phyloP scores from a whole-genome alignment of 345 rosid species.

The Rubroshorea leprosula region DNA sequence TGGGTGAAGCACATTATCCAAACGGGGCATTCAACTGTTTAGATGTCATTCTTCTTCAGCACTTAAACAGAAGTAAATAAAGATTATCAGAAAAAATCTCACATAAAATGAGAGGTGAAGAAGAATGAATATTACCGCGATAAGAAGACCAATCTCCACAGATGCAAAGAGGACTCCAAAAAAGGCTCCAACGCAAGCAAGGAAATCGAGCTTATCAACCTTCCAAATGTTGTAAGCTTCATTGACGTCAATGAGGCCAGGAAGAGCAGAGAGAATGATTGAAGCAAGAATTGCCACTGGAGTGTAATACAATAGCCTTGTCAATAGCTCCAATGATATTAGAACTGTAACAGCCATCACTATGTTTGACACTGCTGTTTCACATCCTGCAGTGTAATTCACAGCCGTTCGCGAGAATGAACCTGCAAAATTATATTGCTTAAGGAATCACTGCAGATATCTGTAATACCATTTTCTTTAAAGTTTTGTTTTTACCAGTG shows the following conservation, averaged over 20 bases:
- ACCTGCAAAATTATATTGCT: slow-evolving; percentile 33
- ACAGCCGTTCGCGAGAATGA: slow-evolving; percentile 92
- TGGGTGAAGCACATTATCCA: background rate
- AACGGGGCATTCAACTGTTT: background rate
- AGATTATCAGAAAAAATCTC: background rate
- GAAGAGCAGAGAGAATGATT: slow-evolving; percentile 76
- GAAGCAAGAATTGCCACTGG: slow-evolving; percentile 79
- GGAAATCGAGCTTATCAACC: slow-evolving; percentile 79
- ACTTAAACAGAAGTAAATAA: background rate
- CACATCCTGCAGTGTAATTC: slow-evolving; percentile 79
- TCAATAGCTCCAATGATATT: slow-evolving; percentile 51
- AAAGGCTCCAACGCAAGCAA: slow-evolving; percentile 80
- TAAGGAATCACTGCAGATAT: background rate
- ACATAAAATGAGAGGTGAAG: too few relatives aligned
- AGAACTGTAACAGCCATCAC: slow-evolving; percentile 85
- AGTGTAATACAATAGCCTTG: slow-evolving; percentile 71
- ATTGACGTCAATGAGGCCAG: slow-evolving; percentile 64
- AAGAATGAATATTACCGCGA: slow-evolving; percentile 45
- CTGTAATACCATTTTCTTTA: background rate
- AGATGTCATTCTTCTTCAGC: background rate
- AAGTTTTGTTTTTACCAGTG: slow-evolving; percentile 47
- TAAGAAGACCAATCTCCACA: slow-evolving; percentile 80
- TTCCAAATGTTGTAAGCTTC: slow-evolving; percentile 68
- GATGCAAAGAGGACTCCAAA: slow-evolving; percentile 72
- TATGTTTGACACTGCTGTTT: slow-evolving; percentile 69